Base-by-base conservation (phyloP, 1,284 basidiomycete species). In the Tilletia walkeri region DNA sequence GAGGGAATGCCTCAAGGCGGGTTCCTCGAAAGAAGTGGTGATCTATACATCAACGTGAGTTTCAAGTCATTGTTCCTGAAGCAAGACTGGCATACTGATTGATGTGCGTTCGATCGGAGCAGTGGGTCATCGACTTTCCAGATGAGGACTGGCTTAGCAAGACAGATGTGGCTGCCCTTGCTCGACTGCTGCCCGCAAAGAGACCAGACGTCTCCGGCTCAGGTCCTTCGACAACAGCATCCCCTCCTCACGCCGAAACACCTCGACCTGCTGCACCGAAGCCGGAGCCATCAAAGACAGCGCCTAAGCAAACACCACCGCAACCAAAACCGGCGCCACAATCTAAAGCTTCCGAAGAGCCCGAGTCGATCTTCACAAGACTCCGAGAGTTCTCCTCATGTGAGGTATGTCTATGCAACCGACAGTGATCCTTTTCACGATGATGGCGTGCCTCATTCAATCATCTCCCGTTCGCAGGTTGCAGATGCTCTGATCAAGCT, bases 401-500 rank as follows among this genome's bases (percentile, higher is more conserved):
- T 65, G 69, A 70, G 65, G 67, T 68, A 24, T 47, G 67, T 41
- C 41, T 18, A 30, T 30, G 24, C 24, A 30, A 30, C 24, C 1
- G 24, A 30, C 1, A 1, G 24, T 30, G 24, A 50, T 24, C 65
- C 2, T 12, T 66, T 10, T 18, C 34, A 45, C 48, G 41, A 66
- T 18, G 18, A 20, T 12, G 10, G 12, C 10, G 10, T n/a, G 10
- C n/a, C 12, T 12, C 47, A 48, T n/a, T 48, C 50, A 4, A 30
- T 30, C 24, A 30, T 30, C 24, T 30, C 24, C 24, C 24, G 24
- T 30, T 30, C 47, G 2, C 59, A 96, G 86, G 87, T 97, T 20
- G 94, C 94, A 1, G 95, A 97, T 84, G 93, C 93, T 1, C 88
- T 97, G 79, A 86, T 95, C 79, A 95, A 93, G 84, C 89, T 97